These are phyloP conservation scores for Fusarium pininemorale DNA, from an alignment of 2,329 filamentous ascomycete species.

Conservation along the genomic window DNA sequence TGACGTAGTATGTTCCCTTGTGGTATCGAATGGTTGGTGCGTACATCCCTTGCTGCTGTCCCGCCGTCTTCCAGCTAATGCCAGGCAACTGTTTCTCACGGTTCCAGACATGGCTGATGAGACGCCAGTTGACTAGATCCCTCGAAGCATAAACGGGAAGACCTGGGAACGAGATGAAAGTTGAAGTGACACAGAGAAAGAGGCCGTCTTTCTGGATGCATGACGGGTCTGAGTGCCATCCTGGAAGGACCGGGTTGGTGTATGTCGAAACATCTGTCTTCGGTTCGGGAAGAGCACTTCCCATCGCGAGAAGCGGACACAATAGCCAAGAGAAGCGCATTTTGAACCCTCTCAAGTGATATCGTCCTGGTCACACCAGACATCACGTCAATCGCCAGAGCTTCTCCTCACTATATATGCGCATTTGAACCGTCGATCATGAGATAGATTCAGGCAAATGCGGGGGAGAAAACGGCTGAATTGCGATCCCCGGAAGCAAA, in stretches of 20 bases:
- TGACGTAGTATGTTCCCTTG: conserved; percentile 54
- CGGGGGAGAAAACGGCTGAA: conserved; percentile 2
- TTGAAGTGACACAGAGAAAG: conserved; percentile 62
- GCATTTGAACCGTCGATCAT: not conserved
- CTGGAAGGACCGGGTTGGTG: conserved; percentile 58
- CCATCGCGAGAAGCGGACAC: not conserved
- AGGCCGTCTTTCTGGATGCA: conserved; percentile 56
- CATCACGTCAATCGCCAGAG: too few relatives aligned
- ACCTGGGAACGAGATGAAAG: conserved; percentile 62
- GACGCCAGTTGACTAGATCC: conserved; percentile 61
- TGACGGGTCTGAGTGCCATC: conserved; percentile 60
- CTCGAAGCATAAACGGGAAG: conserved; percentile 62
- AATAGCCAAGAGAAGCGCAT: conserved; percentile 3
- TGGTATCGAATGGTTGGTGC: conserved; percentile 57
- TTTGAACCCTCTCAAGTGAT: not conserved
- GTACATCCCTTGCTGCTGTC: conserved; percentile 54
- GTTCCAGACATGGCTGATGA: conserved; percentile 52
- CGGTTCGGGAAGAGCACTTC: not conserved
- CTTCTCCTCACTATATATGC: not conserved
- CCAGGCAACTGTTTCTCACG: conserved; percentile 54
- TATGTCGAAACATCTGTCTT: not conserved
- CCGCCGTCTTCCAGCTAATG: conserved; percentile 41
- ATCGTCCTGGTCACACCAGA: too few relatives aligned
- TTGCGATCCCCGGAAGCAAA: not conserved
- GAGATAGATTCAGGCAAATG: not conserved